Percentiles rank a stretch among this genome's conserved stretches.
These are phyloP conservation scores for Leptodontidium sp. DNA, from an alignment of 2,329 filamentous ascomycete species.

Conservation along the genomic window DNA sequence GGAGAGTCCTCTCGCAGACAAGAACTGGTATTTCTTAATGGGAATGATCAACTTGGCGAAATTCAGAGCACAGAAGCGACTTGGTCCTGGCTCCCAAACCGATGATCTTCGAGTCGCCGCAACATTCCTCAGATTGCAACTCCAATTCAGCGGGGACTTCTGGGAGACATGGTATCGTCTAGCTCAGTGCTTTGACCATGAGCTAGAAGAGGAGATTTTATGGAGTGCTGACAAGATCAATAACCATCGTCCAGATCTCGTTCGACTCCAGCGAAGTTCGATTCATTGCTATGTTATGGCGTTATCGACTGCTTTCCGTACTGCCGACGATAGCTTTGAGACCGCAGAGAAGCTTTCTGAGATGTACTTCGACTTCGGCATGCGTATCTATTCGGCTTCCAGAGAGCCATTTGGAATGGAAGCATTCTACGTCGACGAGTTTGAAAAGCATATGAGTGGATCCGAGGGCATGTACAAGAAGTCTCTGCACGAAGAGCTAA, in stretches of 20 bases:
- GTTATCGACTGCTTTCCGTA: slow-evolving; percentile 65
- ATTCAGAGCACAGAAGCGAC: slow-evolving; percentile 59
- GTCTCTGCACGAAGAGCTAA: slow-evolving; percentile 64
- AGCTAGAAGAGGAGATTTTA: slow-evolving; percentile 51
- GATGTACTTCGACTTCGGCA: slow-evolving; percentile 73
- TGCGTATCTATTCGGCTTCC: slow-evolving; percentile 72
- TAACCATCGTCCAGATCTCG: slow-evolving; percentile 47
- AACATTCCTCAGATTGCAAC: slow-evolving; percentile 49
- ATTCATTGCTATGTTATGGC: slow-evolving; percentile 67
- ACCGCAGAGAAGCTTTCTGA: slow-evolving; percentile 66
- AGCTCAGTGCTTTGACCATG: slow-evolving; percentile 51
- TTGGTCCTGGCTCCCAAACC: slow-evolving; percentile 47
- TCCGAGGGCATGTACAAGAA: slow-evolving; percentile 64
- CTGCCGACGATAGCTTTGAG: slow-evolving; percentile 61
- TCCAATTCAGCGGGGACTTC: slow-evolving; percentile 48
- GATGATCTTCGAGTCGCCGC: slow-evolving; percentile 50
- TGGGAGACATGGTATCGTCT: slow-evolving; percentile 54
- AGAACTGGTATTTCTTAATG: slow-evolving; percentile 92
- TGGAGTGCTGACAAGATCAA: slow-evolving; percentile 53
- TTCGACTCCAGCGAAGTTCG: slow-evolving; percentile 46
- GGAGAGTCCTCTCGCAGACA: slow-evolving; percentile 76
- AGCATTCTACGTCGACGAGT: slow-evolving; percentile 68
- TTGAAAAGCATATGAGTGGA: slow-evolving; percentile 66
- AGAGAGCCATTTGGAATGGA: slow-evolving; percentile 73
- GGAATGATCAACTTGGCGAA: slow-evolving; percentile 89